phyloP scores from a whole-genome alignment of 331 rosid genomes.

The Saraca asoca region DNA sequence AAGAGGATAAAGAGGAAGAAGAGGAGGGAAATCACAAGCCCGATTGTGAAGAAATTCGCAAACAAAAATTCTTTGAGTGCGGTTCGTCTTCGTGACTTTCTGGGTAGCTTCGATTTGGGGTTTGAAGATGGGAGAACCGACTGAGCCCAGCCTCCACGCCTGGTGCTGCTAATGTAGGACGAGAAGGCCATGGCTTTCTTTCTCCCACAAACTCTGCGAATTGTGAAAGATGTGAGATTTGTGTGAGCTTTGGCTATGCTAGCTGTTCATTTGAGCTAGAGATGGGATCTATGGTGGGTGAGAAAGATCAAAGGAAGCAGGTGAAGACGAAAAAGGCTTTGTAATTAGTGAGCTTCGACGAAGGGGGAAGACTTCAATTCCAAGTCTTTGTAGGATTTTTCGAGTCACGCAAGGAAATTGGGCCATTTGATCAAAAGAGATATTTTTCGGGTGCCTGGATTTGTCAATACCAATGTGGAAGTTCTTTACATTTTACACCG shows the following conservation, averaged over 20 bases:
- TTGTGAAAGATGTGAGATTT: neutral
- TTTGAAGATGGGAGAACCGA: slow-evolving; percentile 67
- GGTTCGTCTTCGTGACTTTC: slow-evolving; percentile 62
- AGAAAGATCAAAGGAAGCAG: neutral
- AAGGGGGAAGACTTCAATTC: neutral
- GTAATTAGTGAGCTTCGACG: neutral
- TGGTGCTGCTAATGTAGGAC: slow-evolving; percentile 50
- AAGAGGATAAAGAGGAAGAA: slow-evolving; percentile 65
- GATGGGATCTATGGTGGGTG: slow-evolving; percentile 7
- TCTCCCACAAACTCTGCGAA: neutral
- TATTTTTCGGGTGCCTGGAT: neutral
- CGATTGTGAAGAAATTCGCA: slow-evolving; percentile 78
- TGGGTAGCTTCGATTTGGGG: slow-evolving; percentile 67
- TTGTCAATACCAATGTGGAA: too few species aligned
- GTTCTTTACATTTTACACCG: too few species aligned
- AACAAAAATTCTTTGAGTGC: slow-evolving; percentile 68
- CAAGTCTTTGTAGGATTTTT: neutral
- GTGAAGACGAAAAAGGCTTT: slow-evolving; percentile 12
- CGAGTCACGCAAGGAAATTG: neutral
- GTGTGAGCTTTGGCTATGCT: neutral
- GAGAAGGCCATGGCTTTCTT: slow-evolving; percentile 60
- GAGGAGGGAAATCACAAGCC: slow-evolving; percentile 57
- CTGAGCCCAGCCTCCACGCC: slow-evolving; percentile 72
- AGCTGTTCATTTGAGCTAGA: neutral
- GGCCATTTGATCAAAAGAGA: neutral